phyloP scores from a whole-genome alignment of 768 basidiomycete genomes.

The Rhizopogon salebrosus region DNA sequence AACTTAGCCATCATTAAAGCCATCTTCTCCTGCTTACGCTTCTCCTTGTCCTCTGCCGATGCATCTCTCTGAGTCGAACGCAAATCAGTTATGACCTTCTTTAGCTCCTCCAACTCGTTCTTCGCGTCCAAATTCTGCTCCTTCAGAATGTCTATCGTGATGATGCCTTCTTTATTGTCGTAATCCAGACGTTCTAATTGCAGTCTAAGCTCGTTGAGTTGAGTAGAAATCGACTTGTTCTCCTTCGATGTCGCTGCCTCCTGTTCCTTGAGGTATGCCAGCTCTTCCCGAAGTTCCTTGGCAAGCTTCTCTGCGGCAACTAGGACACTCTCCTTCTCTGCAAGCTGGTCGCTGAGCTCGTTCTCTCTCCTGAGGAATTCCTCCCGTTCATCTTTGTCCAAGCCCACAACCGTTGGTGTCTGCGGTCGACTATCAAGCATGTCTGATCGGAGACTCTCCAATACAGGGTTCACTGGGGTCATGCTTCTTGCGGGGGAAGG shows the following conservation, averaged over 20 bases:
- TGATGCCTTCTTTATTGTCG: constrained; percentile 91
- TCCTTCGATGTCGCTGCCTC: constrained; percentile 80
- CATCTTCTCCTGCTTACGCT: constrained; percentile 99
- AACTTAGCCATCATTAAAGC: constrained; percentile 99
- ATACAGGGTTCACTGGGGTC: constrained; percentile 69
- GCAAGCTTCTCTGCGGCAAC: constrained; percentile 79
- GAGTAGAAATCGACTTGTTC: constrained; percentile 90
- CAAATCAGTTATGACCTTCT: constrained; percentile 70
- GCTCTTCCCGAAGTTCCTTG: constrained; percentile 84
- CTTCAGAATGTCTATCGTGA: constrained; percentile 91
- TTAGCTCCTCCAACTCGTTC: constrained; percentile 85
- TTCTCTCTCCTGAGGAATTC: constrained; percentile 97
- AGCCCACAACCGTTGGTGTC: constrained; percentile 81
- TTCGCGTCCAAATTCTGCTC: constrained; percentile 89
- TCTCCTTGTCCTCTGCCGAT: constrained; percentile 95
- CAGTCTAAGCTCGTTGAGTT: constrained; percentile 87
- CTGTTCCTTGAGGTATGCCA: constrained; percentile 88
- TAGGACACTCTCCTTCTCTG: constrained; percentile 85
- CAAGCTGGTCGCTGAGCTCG: constrained; percentile 88
- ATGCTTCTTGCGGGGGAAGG: constrained; percentile 64
- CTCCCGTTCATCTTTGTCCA: constrained; percentile 96
- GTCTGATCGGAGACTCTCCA: constrained; percentile 69
- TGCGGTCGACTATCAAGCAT: constrained; percentile 75
- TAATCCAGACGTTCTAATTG: constrained; percentile 91
- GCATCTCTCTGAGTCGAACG: constrained; percentile 80